phyloP scores from a whole-genome alignment of 352 stramenopile species.

The Globisporangium cystogenes region DNA sequence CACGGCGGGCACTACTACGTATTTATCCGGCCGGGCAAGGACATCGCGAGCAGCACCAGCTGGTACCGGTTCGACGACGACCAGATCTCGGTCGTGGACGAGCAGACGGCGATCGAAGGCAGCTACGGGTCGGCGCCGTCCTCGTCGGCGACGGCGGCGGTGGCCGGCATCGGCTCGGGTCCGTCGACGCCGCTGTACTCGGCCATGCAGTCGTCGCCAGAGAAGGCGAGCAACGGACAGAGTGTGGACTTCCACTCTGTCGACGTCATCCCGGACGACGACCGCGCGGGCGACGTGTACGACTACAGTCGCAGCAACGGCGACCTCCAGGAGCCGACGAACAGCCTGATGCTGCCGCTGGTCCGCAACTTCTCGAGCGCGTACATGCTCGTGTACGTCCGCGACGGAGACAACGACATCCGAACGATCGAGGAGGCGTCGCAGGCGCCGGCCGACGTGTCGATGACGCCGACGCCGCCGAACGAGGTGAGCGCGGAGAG shows the following conservation, averaged over 20 bases:
- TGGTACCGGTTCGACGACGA: constrained; percentile 88
- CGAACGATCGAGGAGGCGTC: constrained; percentile 23
- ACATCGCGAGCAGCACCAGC: constrained; percentile 49
- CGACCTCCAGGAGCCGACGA: constrained; percentile 1
- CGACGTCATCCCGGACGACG: constrained; percentile 26
- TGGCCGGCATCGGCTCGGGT: constrained; percentile 11
- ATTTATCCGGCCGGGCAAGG: constrained; percentile 77
- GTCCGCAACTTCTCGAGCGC: constrained; percentile 71
- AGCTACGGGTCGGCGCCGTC: constrained; percentile 56
- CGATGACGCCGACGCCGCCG: neutral
- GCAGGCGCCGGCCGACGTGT: neutral
- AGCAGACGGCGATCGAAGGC: constrained; percentile 65
- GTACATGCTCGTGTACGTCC: constrained; percentile 89
- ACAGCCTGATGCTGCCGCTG: constrained; percentile 50
- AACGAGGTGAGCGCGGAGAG: neutral
- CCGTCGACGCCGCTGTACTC: constrained; percentile 50
- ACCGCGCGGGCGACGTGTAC: constrained; percentile 25
- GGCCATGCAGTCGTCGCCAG: constrained; percentile 42
- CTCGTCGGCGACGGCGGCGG: neutral
- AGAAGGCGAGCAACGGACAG: constrained; percentile 18
- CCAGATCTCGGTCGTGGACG: constrained; percentile 71
- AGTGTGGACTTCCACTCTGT: constrained; percentile 33
- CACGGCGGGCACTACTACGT: constrained; percentile 88
- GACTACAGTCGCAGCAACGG: constrained; percentile 32
- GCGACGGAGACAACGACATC: constrained; percentile 71